Percentiles rank a stretch among this genome's conserved stretches.
Conservation (phyloP, 1,284 basidiomycete genomes). For the Paramarasmius palmivorus region DNA sequence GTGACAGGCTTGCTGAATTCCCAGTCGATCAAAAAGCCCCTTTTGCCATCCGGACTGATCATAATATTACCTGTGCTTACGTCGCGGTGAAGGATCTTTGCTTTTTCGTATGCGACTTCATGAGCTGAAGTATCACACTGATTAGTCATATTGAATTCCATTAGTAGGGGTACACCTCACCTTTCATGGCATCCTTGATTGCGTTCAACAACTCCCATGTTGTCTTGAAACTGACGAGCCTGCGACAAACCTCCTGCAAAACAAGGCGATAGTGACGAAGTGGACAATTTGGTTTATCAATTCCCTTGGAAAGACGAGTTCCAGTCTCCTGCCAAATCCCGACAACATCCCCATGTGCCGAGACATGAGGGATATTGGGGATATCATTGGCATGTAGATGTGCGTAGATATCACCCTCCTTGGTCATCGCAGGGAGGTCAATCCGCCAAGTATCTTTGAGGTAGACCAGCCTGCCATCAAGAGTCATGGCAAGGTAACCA, state of each 20-base stretch:
- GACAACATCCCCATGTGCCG: slow-evolving; percentile 8
- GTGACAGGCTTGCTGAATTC: slow-evolving; percentile 1
- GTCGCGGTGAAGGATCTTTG: slow-evolving; percentile 10
- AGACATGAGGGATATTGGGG: slow-evolving; percentile 16
- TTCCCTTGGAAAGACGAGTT: no score
- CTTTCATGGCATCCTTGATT: no score
- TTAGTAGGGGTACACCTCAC: background rate
- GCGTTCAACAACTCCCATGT: no score
- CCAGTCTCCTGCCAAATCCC: background rate
- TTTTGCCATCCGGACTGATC: background rate
- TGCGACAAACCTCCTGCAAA: no score
- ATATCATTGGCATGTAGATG: slow-evolving; percentile 17
- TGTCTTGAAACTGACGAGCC: no score
- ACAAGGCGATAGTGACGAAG: no score
- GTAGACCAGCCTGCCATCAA: background rate
- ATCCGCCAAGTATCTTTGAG: slow-evolving; percentile 21
- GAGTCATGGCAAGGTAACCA: background rate
- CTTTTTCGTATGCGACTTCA: slow-evolving; percentile 2
- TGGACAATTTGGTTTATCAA: no score
- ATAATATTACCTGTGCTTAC: slow-evolving; percentile 8
- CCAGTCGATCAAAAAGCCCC: slow-evolving; percentile 7
- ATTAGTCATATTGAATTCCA: no score
- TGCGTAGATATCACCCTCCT: slow-evolving; percentile 22
- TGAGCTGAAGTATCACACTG: slow-evolving; percentile 8
- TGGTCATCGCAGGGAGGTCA: slow-evolving; percentile 11